Percentiles rank a stretch among this genome's conserved stretches.
phyloP scores from a whole-genome alignment of 1,284 basidiomycete genomes.

The Ganoderma boninense region DNA sequence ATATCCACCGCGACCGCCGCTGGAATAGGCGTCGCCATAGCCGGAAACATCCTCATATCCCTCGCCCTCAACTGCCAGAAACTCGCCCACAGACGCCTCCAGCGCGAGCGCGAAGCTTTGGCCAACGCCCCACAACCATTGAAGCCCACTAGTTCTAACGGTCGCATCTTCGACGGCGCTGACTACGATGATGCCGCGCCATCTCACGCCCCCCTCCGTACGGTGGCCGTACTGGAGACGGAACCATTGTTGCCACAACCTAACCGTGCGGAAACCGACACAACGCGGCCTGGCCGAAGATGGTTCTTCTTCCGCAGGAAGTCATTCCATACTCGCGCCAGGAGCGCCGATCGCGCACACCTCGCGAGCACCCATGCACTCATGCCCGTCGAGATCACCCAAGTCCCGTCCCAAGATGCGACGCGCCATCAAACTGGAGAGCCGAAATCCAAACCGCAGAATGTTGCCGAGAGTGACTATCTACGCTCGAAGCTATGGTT shows the following conservation, averaged over 20 bases:
- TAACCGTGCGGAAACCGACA: slow-evolving; percentile 4
- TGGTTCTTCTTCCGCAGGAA: slow-evolving; percentile 27
- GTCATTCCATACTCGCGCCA: slow-evolving; percentile 26
- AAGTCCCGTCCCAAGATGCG: slow-evolving; percentile 19
- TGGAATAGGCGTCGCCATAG: slow-evolving; percentile 86
- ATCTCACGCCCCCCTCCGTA: slow-evolving; percentile 9
- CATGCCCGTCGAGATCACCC: slow-evolving; percentile 39
- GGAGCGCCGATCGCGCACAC: slow-evolving; percentile 33
- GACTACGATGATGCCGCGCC: neutral
- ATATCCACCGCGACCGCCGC: slow-evolving; percentile 69
- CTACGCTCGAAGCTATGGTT: slow-evolving; percentile 86
- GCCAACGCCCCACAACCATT: slow-evolving; percentile 27
- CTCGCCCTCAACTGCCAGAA: slow-evolving; percentile 93
- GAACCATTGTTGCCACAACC: slow-evolving; percentile 29
- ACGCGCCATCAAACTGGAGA: slow-evolving; percentile 33
- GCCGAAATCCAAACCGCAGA: slow-evolving; percentile 45
- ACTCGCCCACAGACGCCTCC: slow-evolving; percentile 84
- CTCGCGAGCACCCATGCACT: slow-evolving; percentile 36
- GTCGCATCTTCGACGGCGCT: neutral
- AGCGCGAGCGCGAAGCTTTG: slow-evolving; percentile 43
- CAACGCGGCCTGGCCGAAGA: slow-evolving; percentile 15
- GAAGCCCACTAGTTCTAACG: slow-evolving; percentile 10
- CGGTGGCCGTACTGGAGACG: slow-evolving; percentile 32
- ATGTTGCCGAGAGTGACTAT: slow-evolving; percentile 66
- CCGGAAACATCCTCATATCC: slow-evolving; percentile 90